Conservation (phyloP, 305 asterid genomes). For the Fraxinus baroniana region DNA sequence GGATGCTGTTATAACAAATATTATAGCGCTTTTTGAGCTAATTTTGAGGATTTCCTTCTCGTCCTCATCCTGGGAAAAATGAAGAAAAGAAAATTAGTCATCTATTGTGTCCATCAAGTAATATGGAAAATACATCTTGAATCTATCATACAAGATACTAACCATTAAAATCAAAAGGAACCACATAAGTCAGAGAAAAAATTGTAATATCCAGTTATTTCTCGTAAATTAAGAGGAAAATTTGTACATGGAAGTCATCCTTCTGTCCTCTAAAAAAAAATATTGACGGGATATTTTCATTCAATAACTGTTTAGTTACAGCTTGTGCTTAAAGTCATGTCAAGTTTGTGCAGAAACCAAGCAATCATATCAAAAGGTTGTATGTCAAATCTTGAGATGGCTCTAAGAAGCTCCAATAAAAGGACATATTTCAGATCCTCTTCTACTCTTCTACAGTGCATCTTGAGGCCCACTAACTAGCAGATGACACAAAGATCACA, state of each 20-base stretch:
- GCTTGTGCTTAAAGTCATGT: neutral
- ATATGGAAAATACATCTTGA: slow-evolving; percentile 4
- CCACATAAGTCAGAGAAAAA: neutral
- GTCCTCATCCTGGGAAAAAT: slow-evolving; percentile 55
- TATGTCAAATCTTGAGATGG: neutral
- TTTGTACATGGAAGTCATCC: neutral
- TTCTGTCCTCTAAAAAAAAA: neutral
- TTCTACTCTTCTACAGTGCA: neutral
- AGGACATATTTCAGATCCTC: neutral
- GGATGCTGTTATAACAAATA: slow-evolving; percentile 86
- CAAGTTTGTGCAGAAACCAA: neutral
- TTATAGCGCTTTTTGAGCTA: slow-evolving; percentile 66
- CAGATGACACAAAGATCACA: neutral
- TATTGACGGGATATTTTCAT: neutral
- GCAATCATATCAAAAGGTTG: slow-evolving; percentile 1
- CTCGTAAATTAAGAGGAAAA: neutral
- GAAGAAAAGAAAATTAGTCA: slow-evolving; percentile 22
- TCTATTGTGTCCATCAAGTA: slow-evolving; percentile 18
- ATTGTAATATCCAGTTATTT: neutral
- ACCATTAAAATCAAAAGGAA: neutral
- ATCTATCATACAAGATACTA: slow-evolving; percentile 9
- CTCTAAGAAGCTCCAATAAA: neutral
- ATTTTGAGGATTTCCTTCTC: slow-evolving; percentile 56
- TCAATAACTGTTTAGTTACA: neutral
- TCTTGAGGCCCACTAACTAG: neutral